phyloP scores from a whole-genome alignment of 148 eudicot genomes.

The Limonium bicolor region DNA sequence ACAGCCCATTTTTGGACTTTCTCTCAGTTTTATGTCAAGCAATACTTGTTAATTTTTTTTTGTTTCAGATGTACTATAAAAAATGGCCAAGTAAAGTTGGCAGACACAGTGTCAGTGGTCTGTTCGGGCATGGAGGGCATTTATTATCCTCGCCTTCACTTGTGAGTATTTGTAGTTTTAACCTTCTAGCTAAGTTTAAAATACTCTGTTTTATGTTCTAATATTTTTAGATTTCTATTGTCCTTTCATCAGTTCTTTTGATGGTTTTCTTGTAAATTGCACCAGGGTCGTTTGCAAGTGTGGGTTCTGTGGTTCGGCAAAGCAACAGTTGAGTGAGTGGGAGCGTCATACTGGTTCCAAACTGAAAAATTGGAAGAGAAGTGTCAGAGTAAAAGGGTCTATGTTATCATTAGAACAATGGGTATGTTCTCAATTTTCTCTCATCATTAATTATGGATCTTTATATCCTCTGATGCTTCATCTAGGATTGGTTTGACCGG shows the following conservation, averaged over 20 bases:
- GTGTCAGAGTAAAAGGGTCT: slow-evolving; percentile 59
- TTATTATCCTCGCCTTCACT: slow-evolving; percentile 63
- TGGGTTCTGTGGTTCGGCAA: slow-evolving; percentile 50
- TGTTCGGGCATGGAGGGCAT: slow-evolving; percentile 65
- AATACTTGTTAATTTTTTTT: neutral
- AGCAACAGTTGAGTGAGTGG: slow-evolving; percentile 71
- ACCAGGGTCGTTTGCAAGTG: slow-evolving; percentile 68
- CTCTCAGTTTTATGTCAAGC: neutral
- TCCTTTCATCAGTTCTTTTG: neutral
- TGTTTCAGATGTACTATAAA: slow-evolving; percentile 25
- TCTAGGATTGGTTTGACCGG: too few relatives aligned
- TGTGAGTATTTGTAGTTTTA: slow-evolving; percentile 26
- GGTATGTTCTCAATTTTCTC: slow-evolving; percentile 33
- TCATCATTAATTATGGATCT: neutral
- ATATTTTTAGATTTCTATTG: neutral
- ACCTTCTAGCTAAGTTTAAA: neutral
- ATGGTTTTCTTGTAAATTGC: slow-evolving; percentile 4
- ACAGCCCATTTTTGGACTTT: too few relatives aligned
- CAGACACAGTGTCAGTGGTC: slow-evolving; percentile 63
- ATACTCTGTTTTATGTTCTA: neutral
- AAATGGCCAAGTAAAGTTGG: slow-evolving; percentile 29
- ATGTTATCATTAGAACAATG: slow-evolving; percentile 64
- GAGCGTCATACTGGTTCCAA: slow-evolving; percentile 73
- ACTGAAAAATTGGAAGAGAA: slow-evolving; percentile 62
- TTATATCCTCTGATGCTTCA: neutral